Base-by-base conservation (phyloP, 2,329 filamentous ascomycete genomes). In the Mollisiaceae sp. region DNA sequence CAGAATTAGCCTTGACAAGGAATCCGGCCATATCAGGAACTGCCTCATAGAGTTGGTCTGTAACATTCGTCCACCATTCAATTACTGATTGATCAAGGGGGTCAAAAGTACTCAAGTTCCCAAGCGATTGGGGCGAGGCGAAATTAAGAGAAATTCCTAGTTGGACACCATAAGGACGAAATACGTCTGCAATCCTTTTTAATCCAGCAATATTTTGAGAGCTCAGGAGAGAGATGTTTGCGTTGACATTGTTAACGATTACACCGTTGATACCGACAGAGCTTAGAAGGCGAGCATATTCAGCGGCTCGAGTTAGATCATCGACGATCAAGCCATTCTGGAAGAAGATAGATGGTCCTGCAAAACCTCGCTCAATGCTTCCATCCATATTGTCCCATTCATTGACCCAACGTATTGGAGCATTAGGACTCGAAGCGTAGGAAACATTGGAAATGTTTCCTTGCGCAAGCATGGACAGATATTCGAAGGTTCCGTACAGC, bases 361-460 rank as follows among this genome's bases (percentile, higher is more conserved):
- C 89, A 70, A 89, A 92, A 20, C 89, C 89, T 61, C 89, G 80
- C 74, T 91, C 89, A 54, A 92, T 87, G 47, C 82, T 86, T 14
- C 89, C 84, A 65, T 89, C 84, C 74, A 91, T 79, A 69, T 92
- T 91, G 73, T 92, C 88, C 89, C 89, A 92, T 69, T 92, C 85
- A 72, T 92, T 91, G 0, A 86, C 83, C 89, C 89, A 91, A 68
- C 89, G 82, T 50, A 92, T 84, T 0, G 85, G 85, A 0, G 84
- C 86, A 64, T 82, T 81, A 0, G 88, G 88, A 68, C 84, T 89
- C 9, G 82, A 82, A 2, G 81, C 77, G 56, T 82, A 81, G 4
- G 81, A 74, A 0, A 82, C 79, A 1, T 79, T 70, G 0, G 81
- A 80, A 65, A 86, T 79, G 55, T 88, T 83, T 27, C 82, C 84